phyloP scores from a whole-genome alignment of 371 early-diverging fungal genomes.

The Mortierella sp. region DNA sequence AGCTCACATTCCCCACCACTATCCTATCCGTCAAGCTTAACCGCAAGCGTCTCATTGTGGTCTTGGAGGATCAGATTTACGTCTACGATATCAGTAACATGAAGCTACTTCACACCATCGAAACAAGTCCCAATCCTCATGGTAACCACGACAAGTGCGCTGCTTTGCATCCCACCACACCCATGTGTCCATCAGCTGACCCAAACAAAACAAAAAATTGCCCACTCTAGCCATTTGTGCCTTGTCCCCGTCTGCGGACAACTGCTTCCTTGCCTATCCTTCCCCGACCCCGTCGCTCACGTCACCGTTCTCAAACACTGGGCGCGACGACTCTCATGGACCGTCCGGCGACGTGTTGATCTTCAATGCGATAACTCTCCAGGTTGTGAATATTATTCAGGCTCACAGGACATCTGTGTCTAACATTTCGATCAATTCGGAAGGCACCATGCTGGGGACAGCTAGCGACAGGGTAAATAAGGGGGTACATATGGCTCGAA shows the following conservation, averaged over 20 bases:
- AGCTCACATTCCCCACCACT: conserved; percentile 91
- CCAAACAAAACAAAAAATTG: not conserved
- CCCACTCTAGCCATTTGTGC: conserved; percentile 81
- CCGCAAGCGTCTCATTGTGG: conserved; percentile 89
- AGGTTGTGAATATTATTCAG: conserved; percentile 89
- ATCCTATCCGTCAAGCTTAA: conserved; percentile 96
- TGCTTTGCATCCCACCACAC: too few relatives aligned
- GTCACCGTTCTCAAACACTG: conserved; percentile 58
- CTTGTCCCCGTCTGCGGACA: conserved; percentile 92
- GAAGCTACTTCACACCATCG: conserved; percentile 94
- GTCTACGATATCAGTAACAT: conserved; percentile 96
- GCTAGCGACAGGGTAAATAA: conserved; percentile 88
- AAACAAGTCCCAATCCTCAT: conserved; percentile 90
- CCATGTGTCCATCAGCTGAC: not conserved
- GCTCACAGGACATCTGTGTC: conserved; percentile 93
- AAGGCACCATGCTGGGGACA: conserved; percentile 94
- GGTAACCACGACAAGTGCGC: conserved; percentile 60
- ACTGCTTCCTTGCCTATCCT: conserved; percentile 94
- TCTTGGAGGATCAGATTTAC: conserved; percentile 91
- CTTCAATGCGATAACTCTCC: conserved; percentile 86
- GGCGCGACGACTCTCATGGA: conserved; percentile 40
- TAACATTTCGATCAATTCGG: conserved; percentile 85
- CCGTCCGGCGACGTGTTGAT: conserved; percentile 87
- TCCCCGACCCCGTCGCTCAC: conserved; percentile 66
- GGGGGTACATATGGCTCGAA: not conserved